Percentiles rank a stretch among this genome's conserved stretches.
phyloP scores from a whole-genome alignment of 108 stramenopile species.

The Fistulifera solaris region DNA sequence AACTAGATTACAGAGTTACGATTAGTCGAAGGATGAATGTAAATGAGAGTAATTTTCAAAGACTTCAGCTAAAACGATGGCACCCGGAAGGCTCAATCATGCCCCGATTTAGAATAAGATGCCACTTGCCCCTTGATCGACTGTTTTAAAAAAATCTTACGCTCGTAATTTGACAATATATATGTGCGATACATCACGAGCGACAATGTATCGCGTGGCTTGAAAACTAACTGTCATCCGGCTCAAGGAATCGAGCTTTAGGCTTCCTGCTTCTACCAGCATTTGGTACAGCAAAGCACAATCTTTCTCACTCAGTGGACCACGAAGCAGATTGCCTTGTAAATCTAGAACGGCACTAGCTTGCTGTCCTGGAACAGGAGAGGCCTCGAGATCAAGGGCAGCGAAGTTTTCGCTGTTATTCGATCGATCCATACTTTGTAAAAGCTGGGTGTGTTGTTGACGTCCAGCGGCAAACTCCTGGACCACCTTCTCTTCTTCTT shows the following conservation, averaged over 20 bases:
- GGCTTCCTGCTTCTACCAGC: slow-evolving; percentile 6
- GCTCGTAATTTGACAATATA: slow-evolving; percentile 12
- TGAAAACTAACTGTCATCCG: slow-evolving; percentile 12
- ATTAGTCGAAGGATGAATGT: no score
- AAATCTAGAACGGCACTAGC: slow-evolving; percentile 11
- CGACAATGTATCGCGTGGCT: slow-evolving; percentile 7
- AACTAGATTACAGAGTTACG: no score
- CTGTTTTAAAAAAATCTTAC: no score
- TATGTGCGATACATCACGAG: slow-evolving; percentile 9
- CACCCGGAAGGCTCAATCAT: no score
- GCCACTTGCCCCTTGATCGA: no score
- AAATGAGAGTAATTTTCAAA: no score
- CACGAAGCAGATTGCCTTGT: slow-evolving; percentile 10
- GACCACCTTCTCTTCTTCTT: no score
- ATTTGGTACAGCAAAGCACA: slow-evolving; percentile 8
- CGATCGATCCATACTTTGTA: no score
- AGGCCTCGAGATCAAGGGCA: slow-evolving; percentile 6
- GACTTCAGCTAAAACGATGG: no score
- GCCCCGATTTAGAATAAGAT: no score
- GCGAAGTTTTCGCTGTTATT: neutral
- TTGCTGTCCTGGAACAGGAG: slow-evolving; percentile 12
- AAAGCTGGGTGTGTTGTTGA: no score
- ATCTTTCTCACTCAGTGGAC: slow-evolving; percentile 6
- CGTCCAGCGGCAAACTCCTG: no score
- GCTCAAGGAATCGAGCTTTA: neutral